Conservation (phyloP, 495 filamentous ascomycete genomes). For the Penicillium salamii region DNA sequence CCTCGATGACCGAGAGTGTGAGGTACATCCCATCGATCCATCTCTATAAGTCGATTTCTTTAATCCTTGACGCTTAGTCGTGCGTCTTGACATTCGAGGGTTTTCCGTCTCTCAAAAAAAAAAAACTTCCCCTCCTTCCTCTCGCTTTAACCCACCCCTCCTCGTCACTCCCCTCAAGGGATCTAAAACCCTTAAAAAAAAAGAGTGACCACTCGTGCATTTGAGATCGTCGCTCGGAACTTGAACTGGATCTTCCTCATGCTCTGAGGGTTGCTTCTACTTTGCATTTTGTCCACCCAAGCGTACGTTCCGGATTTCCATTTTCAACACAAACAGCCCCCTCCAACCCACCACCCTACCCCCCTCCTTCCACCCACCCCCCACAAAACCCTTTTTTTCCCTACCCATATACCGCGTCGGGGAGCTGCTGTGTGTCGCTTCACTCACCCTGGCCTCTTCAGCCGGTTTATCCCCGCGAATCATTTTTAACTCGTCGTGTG, state of each 20-base stretch:
- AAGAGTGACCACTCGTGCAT: slow-evolving; percentile 23
- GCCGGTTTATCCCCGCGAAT: slow-evolving; percentile 4
- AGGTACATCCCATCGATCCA: slow-evolving; percentile 24
- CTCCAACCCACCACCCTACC: slow-evolving; percentile 15
- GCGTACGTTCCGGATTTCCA: slow-evolving; percentile 31
- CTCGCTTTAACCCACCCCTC: slow-evolving; percentile 29
- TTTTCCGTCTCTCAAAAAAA: slow-evolving; percentile 22
- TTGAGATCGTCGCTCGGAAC: slow-evolving; percentile 25
- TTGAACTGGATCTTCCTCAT: slow-evolving; percentile 27
- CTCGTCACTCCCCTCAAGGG: slow-evolving; percentile 22
- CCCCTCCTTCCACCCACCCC: slow-evolving; percentile 11
- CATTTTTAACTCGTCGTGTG: slow-evolving; percentile 2
- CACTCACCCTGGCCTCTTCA: slow-evolving; percentile 6
- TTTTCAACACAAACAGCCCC: slow-evolving; percentile 14
- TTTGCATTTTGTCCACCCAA: slow-evolving; percentile 39
- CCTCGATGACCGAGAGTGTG: slow-evolving; percentile 19
- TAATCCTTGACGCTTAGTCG: slow-evolving; percentile 1
- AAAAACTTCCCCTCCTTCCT: slow-evolving; percentile 21
- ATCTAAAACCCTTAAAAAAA: slow-evolving; percentile 21
- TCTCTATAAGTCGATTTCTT: slow-evolving; percentile 9
- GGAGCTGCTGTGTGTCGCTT: background rate
- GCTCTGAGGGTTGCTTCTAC: slow-evolving; percentile 38
- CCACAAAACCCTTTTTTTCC: slow-evolving; percentile 5
- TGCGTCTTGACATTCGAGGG: slow-evolving; percentile 16
- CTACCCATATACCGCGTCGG: background rate